Percentiles rank a stretch among this genome's conserved stretches.
phyloP scores from a whole-genome alignment of 2,329 filamentous ascomycete species.

The Bertia moriformis region DNA sequence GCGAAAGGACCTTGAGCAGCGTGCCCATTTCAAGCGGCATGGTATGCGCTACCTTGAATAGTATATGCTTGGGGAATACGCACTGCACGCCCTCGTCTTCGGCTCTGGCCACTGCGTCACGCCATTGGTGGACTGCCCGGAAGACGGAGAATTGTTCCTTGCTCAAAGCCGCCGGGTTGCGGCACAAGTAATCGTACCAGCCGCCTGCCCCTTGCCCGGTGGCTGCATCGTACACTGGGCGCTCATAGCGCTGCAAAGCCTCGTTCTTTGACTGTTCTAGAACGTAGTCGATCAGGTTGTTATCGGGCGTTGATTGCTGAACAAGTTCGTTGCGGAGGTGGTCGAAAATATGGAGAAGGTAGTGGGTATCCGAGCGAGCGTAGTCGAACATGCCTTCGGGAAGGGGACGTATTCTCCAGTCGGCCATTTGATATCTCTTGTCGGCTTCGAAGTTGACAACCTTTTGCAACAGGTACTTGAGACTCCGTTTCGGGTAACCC shows the following conservation, averaged over 20 bases:
- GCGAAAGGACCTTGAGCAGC: conserved; percentile 18
- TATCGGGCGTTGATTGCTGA: conserved; percentile 28
- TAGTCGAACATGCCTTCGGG: conserved; percentile 52
- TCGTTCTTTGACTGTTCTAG: conserved; percentile 42
- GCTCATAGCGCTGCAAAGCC: conserved; percentile 45
- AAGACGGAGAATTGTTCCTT: conserved; percentile 51
- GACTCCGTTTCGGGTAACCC: conserved; percentile 40
- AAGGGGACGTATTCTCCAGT: conserved; percentile 50
- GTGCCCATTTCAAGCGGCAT: conserved; percentile 39
- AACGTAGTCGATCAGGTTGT: conserved; percentile 40
- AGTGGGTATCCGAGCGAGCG: conserved; percentile 55
- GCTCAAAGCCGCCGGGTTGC: conserved; percentile 32
- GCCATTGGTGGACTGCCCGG: conserved; percentile 50
- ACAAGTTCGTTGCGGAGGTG: conserved; percentile 51
- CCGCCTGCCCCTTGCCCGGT: conserved; percentile 39
- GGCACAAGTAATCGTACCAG: conserved; percentile 43
- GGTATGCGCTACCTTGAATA: conserved; percentile 40
- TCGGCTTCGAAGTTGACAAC: conserved; percentile 51
- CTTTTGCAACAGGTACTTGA: conserved; percentile 47
- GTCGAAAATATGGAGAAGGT: conserved; percentile 54
- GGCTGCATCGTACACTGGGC: conserved; percentile 41
- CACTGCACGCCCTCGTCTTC: conserved; percentile 49
- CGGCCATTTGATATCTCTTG: conserved; percentile 53
- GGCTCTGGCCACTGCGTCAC: conserved; percentile 43
- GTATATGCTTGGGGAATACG: conserved; percentile 44